phyloP scores from a whole-genome alignment of 2,329 filamentous ascomycete species.

The Phoma sp. region DNA sequence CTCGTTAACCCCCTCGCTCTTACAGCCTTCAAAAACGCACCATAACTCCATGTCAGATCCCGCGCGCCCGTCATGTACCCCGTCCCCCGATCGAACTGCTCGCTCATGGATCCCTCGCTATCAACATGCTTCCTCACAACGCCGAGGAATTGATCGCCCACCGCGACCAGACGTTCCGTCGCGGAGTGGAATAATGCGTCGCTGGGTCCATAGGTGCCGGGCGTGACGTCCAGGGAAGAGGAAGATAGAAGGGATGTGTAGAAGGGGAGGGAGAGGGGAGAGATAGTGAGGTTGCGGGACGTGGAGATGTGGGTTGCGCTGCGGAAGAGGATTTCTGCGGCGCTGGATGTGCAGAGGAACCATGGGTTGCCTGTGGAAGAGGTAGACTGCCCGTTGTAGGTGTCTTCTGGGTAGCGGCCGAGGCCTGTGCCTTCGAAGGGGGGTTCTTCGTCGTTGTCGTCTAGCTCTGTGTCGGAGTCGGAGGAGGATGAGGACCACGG shows the following conservation, averaged over 20 bases:
- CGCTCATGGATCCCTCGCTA: constrained; percentile 50
- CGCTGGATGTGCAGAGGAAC: constrained; percentile 55
- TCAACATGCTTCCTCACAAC: constrained; percentile 51
- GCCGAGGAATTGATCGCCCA: constrained; percentile 53
- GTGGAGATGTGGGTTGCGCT: constrained; percentile 41
- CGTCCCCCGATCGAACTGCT: constrained; percentile 53
- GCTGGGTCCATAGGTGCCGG: constrained; percentile 36
- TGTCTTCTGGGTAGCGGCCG: constrained; percentile 55
- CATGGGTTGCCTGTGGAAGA: constrained; percentile 51
- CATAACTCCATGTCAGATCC: constrained; percentile 57
- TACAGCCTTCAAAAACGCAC: constrained; percentile 51
- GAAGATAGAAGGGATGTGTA: constrained; percentile 45
- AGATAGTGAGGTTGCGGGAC: constrained; percentile 42
- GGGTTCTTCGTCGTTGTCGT: constrained; percentile 12
- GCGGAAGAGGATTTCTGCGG: constrained; percentile 51
- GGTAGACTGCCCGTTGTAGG: constrained; percentile 50
- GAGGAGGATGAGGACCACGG: constrained; percentile 20
- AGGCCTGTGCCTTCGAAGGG: constrained; percentile 46
- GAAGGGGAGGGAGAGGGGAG: constrained; percentile 43
- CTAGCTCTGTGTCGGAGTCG: constrained; percentile 14
- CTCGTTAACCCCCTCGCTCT: constrained; percentile 39
- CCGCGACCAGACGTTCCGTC: constrained; percentile 40
- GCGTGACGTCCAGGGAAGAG: constrained; percentile 28
- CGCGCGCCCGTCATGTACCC: constrained; percentile 51
- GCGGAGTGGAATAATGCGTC: constrained; percentile 40